Base-by-base conservation (phyloP, 2,329 filamentous ascomycete species). In the Diplodia sapinea region DNA sequence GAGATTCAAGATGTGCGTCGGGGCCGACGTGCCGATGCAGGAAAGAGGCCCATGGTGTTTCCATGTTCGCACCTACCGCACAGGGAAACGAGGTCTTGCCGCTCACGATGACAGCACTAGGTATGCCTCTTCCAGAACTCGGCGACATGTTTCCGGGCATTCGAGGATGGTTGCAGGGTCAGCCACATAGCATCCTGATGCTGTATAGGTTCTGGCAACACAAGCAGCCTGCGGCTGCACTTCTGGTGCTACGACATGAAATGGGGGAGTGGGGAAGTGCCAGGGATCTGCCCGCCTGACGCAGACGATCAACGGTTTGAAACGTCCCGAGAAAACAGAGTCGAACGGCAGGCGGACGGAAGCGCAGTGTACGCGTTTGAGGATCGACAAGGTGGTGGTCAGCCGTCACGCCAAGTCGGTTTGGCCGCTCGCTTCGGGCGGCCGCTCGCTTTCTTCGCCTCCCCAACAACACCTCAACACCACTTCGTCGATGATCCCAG, bases 351-450 rank as follows among this genome's bases (percentile, higher is more conserved):
- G 38, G 31, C 20, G 55, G 50, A 52, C 13, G 20, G 29, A 55
- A 20, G n/a, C 52, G 52, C 17, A 29, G 3, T 47, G 43, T 20
- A 9, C 4, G 57, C 26, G 40, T 61, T 61, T 61, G 57, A 50
- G n/a, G 40, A 55, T 55, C 52, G 52, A 55, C 52, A 33, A n/a
- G 33, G 33, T 36, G 52, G 9, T n/a, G 52, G 43, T 47, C 43
- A 47, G 43, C 43, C 33, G 8, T 36, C 36, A 38, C 8, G 36
- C 36, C 36, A 13, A 38, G 36, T 38, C 36, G 9, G 9, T 3
- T 38, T 12, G 36, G 36, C 3, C 31, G 2, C 31, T 33, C 31
- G 31, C 31, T 38, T 26, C 26, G 26, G 26, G 26, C 36, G 36
- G 11, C 4, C 43, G 17, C 43, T 47, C 43, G 43, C 43, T 47